Evolutionary conservation across 495 filamentous ascomycete genomes (phyloP).

Genomic region (Pyrenula aspistea): DNA sequence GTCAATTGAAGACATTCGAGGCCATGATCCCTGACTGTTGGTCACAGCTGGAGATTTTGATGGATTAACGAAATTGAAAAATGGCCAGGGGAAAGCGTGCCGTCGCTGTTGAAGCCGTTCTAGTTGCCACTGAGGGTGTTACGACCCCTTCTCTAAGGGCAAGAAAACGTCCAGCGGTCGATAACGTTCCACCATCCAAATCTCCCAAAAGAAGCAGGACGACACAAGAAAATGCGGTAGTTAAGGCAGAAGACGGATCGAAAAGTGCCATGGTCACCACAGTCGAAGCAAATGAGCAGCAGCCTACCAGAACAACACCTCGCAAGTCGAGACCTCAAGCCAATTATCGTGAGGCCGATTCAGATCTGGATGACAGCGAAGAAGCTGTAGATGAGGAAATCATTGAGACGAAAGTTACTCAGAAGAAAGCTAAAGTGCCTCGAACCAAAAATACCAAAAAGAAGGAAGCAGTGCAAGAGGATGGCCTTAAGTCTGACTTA

Average conservation of each 20-base stretch:
- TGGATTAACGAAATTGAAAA: no score
- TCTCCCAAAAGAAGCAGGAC: neutral
- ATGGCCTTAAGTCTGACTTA: constrained; percentile 6
- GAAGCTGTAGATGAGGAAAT: neutral
- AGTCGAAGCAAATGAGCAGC: neutral
- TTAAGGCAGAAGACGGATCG: neutral
- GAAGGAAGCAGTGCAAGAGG: constrained; percentile 3
- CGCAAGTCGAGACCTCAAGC: neutral
- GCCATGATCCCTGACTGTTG: no score
- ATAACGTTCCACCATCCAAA: neutral
- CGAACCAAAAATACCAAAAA: neutral
- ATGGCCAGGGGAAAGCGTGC: neutral
- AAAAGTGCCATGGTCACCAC: neutral
- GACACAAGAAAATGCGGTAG: neutral
- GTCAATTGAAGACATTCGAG: no score
- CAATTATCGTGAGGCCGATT: neutral
- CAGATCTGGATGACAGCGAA: neutral
- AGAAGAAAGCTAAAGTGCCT: neutral
- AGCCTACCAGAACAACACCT: neutral
- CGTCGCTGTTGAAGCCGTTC: neutral
- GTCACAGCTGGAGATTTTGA: no score
- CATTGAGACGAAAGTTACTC: neutral
- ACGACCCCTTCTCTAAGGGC: neutral
- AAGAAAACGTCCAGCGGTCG: neutral
- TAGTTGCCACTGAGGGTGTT: neutral